Evolutionary conservation across 176 grass and related monocot species (phyloP).

Genomic region (Zoysia japonica): DNA sequence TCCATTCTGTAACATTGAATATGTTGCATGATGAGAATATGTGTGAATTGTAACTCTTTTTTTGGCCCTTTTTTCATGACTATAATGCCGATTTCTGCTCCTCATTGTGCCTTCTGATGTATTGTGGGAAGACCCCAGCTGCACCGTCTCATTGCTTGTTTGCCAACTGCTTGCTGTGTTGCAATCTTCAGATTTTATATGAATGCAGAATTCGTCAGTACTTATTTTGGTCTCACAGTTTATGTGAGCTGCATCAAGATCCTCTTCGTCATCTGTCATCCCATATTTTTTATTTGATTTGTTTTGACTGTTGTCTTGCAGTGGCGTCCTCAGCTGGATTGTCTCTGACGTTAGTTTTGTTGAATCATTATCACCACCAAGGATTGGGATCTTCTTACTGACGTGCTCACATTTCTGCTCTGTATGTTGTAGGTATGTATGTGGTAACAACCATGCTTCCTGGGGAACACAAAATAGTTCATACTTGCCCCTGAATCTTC

Average conservation of each 20-base stretch:
- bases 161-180: slow-evolving; percentile 6
- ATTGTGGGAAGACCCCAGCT: slow-evolving; percentile 11
- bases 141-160: not conserved
- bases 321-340: not conserved
- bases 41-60: slow-evolving; percentile 79
- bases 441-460: slow-evolving; percentile 29
- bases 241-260: not conserved
- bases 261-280: slow-evolving; percentile 23
- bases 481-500: slow-evolving; percentile 36
- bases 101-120: slow-evolving; percentile 22
- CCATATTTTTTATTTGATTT: slow-evolving; percentile 4
- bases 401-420: slow-evolving; percentile 22
- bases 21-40: slow-evolving; percentile 29
- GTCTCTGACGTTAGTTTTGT: slow-evolving; percentile 28
- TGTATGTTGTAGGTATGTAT: slow-evolving; percentile 18
- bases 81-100: slow-evolving; percentile 25
- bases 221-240: slow-evolving; percentile 33
- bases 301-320: slow-evolving; percentile 19
- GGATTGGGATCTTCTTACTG: slow-evolving; percentile 26
- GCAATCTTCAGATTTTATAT: slow-evolving; percentile 39
- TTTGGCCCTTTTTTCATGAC: slow-evolving; percentile 16
- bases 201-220: slow-evolving; percentile 37
- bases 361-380: slow-evolving; percentile 30
- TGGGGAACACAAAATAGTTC: slow-evolving; percentile 39
- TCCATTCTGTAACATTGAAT: slow-evolving; percentile 49